Conservation (phyloP, 2,329 filamentous ascomycete genomes). For the Fusarium odoratissimum region DNA sequence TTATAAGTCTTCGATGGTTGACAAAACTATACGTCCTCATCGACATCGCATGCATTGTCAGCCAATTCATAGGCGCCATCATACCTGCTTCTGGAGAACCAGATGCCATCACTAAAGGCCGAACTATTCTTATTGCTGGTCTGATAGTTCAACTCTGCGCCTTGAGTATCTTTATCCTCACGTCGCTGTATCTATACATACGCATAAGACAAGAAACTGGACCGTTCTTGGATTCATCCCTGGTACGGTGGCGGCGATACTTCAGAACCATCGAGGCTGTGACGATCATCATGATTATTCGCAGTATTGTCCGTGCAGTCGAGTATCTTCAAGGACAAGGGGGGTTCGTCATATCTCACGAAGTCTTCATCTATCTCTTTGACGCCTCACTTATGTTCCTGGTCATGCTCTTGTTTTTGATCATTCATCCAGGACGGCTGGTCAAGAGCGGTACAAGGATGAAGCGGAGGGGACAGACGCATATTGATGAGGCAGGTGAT, state of each 20-base stretch:
- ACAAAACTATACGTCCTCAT: constrained; percentile 3
- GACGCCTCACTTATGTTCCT: constrained; percentile 55
- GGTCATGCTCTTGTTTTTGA: constrained; percentile 53
- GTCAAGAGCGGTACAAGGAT: neutral
- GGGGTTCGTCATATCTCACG: constrained; percentile 55
- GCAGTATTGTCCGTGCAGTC: constrained; percentile 59
- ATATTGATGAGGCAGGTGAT: neutral
- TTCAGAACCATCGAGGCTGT: constrained; percentile 49
- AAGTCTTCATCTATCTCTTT: constrained; percentile 58
- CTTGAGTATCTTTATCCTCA: constrained; percentile 6
- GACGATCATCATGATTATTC: constrained; percentile 56
- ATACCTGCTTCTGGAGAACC: constrained; percentile 18
- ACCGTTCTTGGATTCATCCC: constrained; percentile 2
- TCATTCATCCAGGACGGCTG: constrained; percentile 7
- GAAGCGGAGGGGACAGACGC: neutral
- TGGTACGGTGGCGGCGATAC: constrained; percentile 46
- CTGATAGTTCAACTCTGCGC: neutral
- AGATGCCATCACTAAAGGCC: neutral
- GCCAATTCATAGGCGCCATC: constrained; percentile 19
- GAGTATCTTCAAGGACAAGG: constrained; percentile 59
- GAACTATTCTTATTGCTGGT: constrained; percentile 12
- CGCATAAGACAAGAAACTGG: constrained; percentile 1
- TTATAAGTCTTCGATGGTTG: constrained; percentile 9
- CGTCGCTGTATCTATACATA: neutral
- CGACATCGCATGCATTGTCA: neutral